Evolutionary conservation across 352 stramenopile genomes (phyloP).

Genomic region (Stramenopiles sp.): DNA sequence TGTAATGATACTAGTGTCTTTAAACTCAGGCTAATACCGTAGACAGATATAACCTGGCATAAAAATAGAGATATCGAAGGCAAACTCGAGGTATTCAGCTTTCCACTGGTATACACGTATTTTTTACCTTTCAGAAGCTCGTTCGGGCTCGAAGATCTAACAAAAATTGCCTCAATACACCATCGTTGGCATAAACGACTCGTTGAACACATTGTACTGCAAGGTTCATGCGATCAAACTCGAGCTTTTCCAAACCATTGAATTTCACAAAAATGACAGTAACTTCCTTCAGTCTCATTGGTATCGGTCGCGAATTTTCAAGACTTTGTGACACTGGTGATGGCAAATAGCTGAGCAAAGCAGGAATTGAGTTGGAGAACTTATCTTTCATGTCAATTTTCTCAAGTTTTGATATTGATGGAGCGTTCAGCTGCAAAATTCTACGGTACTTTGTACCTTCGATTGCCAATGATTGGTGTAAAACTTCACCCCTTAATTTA

Average conservation of each 20-base stretch:
- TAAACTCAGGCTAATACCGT: too few relatives aligned
- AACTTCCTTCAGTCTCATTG: not conserved
- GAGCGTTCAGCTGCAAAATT: not conserved
- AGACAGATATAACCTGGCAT: too few relatives aligned
- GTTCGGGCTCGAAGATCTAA: too few relatives aligned
- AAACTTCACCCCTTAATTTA: not conserved
- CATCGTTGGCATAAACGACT: slow-evolving; percentile 17
- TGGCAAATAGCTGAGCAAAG: not conserved
- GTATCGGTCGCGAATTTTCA: too few relatives aligned
- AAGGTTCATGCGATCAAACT: not conserved
- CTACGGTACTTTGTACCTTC: not conserved
- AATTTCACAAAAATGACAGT: not conserved
- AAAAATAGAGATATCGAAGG: too few relatives aligned
- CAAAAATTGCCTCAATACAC: slow-evolving; percentile 36
- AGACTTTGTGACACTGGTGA: not conserved
- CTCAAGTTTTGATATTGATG: too few relatives aligned
- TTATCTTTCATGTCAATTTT: too few relatives aligned
- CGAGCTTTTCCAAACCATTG: not conserved
- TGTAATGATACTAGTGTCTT: too few relatives aligned
- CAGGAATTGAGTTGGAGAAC: too few relatives aligned
- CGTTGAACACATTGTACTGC: slow-evolving; percentile 3
- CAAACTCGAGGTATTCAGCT: too few relatives aligned
- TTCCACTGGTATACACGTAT: too few relatives aligned
- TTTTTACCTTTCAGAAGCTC: too few relatives aligned
- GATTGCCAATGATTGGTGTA: not conserved